Percentiles rank a stretch among this genome's conserved stretches.
Conservation (phyloP, 164 flowering plant genomes). For the Echeveria elegans region DNA sequence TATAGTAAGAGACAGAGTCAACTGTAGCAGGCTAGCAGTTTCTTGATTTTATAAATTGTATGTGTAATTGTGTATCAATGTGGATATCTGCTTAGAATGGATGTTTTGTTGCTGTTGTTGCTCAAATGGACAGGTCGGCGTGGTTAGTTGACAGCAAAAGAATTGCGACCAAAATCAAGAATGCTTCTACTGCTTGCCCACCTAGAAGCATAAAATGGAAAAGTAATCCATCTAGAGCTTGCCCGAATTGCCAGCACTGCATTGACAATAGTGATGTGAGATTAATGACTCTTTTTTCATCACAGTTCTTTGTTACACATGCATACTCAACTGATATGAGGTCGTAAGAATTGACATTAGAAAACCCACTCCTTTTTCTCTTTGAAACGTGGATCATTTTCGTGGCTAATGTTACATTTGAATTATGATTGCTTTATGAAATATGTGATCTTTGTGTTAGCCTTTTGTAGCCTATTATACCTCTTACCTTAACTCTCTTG, state of each 20-base stretch:
- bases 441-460: too few species aligned
- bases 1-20: not conserved
- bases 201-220: conserved; percentile 41
- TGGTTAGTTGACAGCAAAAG: conserved; percentile 80
- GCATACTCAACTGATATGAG: not conserved
- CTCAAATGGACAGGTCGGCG: conserved; percentile 47
- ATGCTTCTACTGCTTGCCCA: conserved; percentile 53
- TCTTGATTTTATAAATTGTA: too few species aligned
- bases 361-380: not conserved
- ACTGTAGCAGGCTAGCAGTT: not conserved
- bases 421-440: too few species aligned
- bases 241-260: conserved; percentile 63
- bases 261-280: conserved; percentile 83
- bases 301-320: not conserved
- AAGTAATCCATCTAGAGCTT: conserved; percentile 76
- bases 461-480: conserved; percentile 21
- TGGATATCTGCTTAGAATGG: not conserved
- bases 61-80: not conserved
- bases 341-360: not conserved
- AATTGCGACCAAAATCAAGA: conserved; percentile 81
- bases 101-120: not conserved
- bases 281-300: not conserved
- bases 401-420: not conserved
- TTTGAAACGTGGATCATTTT: not conserved
- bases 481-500: too few species aligned